A percentile compares a stretch with the other conserved stretches of the same genome.
Evolutionary conservation across 306 rosid genomes (phyloP).

Genomic region (Oemleria cerasiformis): DNA sequence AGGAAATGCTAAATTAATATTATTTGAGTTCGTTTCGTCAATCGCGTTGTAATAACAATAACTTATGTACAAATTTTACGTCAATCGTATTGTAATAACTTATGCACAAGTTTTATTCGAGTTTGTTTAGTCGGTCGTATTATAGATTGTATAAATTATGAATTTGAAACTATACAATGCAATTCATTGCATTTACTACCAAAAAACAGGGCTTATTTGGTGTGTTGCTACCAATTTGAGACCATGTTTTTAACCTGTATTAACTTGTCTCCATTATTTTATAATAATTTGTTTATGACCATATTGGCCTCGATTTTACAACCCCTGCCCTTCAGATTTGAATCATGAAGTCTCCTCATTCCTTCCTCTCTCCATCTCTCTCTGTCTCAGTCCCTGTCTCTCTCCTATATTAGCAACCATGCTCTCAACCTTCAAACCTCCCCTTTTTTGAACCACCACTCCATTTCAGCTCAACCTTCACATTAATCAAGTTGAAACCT

Average conservation of each 20-base stretch:
- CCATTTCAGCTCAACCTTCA: neutral
- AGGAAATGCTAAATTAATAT: too few relatives aligned
- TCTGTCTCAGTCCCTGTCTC: conserved; percentile 7
- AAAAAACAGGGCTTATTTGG: too few relatives aligned
- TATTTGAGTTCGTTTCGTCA: too few relatives aligned
- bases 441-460: conserved; percentile 7
- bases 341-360: conserved; percentile 55
- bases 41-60: too few relatives aligned
- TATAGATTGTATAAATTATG: too few relatives aligned
- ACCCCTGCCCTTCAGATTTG: conserved; percentile 44
- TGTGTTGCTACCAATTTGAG: neutral
- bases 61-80: too few relatives aligned
- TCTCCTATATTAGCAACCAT: conserved; percentile 28
- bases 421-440: conserved; percentile 7
- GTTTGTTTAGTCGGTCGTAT: too few relatives aligned
- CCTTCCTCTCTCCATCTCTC: conserved; percentile 20
- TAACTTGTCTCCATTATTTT: conserved; percentile 11
- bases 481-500: conserved; percentile 26
- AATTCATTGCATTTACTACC: too few relatives aligned
- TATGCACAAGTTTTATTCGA: too few relatives aligned
- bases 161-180: too few relatives aligned
- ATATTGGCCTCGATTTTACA: conserved; percentile 48
- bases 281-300: conserved; percentile 35
- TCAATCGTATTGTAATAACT: too few relatives aligned
- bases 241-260: neutral